Evolutionary conservation across 106 monocot species (phyloP).

Genomic region (Allium fistulosum): DNA sequence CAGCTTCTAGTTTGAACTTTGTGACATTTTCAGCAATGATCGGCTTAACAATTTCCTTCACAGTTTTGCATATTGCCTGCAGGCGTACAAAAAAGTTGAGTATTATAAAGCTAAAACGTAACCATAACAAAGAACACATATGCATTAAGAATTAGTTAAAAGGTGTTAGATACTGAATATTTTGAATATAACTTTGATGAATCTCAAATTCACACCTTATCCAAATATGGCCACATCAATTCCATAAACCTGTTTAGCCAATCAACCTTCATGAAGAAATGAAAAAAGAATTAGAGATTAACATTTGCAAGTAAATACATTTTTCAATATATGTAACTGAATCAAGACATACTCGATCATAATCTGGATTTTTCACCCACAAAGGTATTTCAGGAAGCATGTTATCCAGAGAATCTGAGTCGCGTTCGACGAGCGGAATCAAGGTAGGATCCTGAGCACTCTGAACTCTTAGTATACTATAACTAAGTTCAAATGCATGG

Average conservation of each 20-base stretch:
- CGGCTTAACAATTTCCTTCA: conserved; percentile 72
- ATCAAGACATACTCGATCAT: conserved; percentile 57
- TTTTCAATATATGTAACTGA: background rate
- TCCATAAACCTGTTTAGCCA: conserved; percentile 92
- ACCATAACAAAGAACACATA: background rate
- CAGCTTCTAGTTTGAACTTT: conserved; percentile 85
- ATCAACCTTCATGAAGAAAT: conserved; percentile 49
- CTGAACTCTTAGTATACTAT: too few relatives aligned
- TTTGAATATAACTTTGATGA: background rate
- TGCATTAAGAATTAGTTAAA: background rate
- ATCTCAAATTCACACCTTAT: conserved; percentile 58
- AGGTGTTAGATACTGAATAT: background rate
- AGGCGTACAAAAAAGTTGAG: too few relatives aligned
- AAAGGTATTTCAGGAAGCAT: conserved; percentile 89
- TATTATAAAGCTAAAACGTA: too few relatives aligned
- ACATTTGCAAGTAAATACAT: background rate
- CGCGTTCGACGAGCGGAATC: conserved; percentile 49
- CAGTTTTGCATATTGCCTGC: conserved; percentile 83
- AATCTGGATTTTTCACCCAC: conserved; percentile 93
- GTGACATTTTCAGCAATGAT: conserved; percentile 84
- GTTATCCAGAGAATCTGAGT: conserved; percentile 47
- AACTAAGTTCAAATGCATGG: too few relatives aligned
- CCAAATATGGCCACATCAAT: conserved; percentile 90
- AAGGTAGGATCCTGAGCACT: conserved; percentile 45
- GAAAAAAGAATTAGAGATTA: background rate